Percentiles rank a stretch among this genome's conserved stretches.
These are phyloP conservation scores for Pugionium dolabratum DNA, from an alignment of 345 rosid genomes.

Conservation along the genomic window DNA sequence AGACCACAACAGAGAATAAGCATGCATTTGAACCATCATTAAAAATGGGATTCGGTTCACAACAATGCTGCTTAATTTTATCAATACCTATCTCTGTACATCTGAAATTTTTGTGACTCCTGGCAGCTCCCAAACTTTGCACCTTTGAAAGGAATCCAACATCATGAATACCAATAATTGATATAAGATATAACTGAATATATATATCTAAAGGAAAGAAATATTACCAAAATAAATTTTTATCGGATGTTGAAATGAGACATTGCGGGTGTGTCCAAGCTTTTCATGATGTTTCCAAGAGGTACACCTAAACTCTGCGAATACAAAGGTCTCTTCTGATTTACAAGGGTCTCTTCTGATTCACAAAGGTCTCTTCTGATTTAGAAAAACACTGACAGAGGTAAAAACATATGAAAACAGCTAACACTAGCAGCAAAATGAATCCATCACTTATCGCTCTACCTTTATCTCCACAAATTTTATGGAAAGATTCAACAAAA, in stretches of 20 bases:
- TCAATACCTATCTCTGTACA: constrained; percentile 72
- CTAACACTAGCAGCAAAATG: constrained; percentile 26
- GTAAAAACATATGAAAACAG: constrained; percentile 11
- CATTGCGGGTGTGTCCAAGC: constrained; percentile 73
- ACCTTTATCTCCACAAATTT: constrained; percentile 93
- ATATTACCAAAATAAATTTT: constrained; percentile 87
- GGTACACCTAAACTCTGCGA: constrained; percentile 80
- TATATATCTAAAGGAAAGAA: constrained; percentile 20
- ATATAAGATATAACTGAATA: constrained; percentile 4
- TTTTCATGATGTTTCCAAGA: constrained; percentile 72
- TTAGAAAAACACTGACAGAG: neutral
- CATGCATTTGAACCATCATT: constrained; percentile 14
- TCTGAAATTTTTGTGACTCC: constrained; percentile 80
- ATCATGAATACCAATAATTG: constrained; percentile 26
- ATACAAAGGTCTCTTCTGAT: constrained; percentile 7
- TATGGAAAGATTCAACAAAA: constrained; percentile 79
- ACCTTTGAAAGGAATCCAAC: constrained; percentile 50
- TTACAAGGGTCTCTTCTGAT: neutral
- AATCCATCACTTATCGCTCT: constrained; percentile 25
- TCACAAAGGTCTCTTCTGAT: neutral
- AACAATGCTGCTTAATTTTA: constrained; percentile 6
- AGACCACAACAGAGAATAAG: constrained; percentile 19
- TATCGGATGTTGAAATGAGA: constrained; percentile 93
- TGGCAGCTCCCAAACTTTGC: constrained; percentile 91
- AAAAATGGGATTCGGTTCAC: constrained; percentile 7